Base-by-base conservation (phyloP, 139 green algal species). In the Tetradesmus lagerheimii region DNA sequence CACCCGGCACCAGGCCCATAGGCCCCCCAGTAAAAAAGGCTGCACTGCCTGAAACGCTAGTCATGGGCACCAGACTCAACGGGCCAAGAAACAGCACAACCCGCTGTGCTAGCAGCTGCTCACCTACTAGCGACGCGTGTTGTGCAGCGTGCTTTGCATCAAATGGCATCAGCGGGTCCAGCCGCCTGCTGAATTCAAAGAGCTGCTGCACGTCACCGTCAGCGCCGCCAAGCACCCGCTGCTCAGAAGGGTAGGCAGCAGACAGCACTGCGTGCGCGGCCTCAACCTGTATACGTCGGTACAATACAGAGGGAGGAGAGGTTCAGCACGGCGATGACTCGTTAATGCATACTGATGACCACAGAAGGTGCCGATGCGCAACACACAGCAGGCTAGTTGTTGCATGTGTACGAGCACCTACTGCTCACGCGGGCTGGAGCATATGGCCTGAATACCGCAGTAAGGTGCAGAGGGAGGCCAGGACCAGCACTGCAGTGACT, bases 161-260 rank as follows among this genome's bases (percentile, higher is more conserved):
- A 77, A 89, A 89, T 5, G 85, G 71, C 85, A 89, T 83, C 74
- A 89, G 25, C 12, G 71, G 71, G 31, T 89, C 85, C n/a, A 89
- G 83, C 37, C 47, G 37, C 83, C 57, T 80, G 41, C 41, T 64
- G 64, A 88, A 88, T 0, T 75, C 31, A 27, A 86, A 74, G n/a
- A 66, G 83, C 57, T 80, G 29, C 62, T 41, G 16, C 27, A 80
- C n/a, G 39, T 64, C 64, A 66, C 64, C 83, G 0, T 80, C 83
- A 66, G 39, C 27, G 39, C 82, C 57, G 4, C 82, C 83, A 14
- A 88, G 83, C 64, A 80, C 3, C 25, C 71, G 62, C 14, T 53
- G 71, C n/a, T n/a, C 20, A n/a, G 31, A 29, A 0, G 71, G 71
- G n/a, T 39, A 38, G 14, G 71, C 71, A n/a, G 18, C 31, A 23